Base-by-base conservation (phyloP, 225 moss, liverwort and hornwort species). In the Bryoerythrophyllum caledonicum region DNA sequence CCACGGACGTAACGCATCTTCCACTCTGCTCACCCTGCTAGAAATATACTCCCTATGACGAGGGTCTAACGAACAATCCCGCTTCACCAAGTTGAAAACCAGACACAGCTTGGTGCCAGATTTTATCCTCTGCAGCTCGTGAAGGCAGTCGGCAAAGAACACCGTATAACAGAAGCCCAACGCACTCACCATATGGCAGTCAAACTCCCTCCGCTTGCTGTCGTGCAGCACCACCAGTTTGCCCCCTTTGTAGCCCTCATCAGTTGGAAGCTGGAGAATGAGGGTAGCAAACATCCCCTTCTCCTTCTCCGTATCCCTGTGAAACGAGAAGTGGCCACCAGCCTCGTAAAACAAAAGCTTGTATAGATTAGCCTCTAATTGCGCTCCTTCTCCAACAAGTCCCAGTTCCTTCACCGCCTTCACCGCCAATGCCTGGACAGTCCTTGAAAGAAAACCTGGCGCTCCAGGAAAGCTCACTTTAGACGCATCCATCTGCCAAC, bases 271-370 rank as follows among this genome's bases (percentile, higher is more conserved):
- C 48, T 78, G 85, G n/a, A 76, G 16, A 8, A 76, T 61, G 43
- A 85, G 46, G 0, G 79, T 72, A 16, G 66, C 79, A 38, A 78
- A 72, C 71, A 76, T 56, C 0, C 68, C 79, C 21, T 30, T 37
- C 73, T 73, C 73, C 64, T 76, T 76, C 61, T 79, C 83, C 35
- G 63, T 76, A 63, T 83, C 79, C 20, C 79, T 59, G 13, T 79
- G 58, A 56, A 76, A 52, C 7, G 23, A 43, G 8, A 68, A 83
- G 6, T 74, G 79, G 9, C 79, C 76, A 0, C 38, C 83, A 0
- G 75, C 13, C 8, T 80, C 72, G 27, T 67, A 68, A 8, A 75
- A 48, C 25, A 82, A 8, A 10, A 85, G 62, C 13, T 79, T 78
- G 6, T 57, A 51, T 2, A 76, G 32, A 8, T 68, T 65, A 32